Percentiles rank a stretch among this genome's conserved stretches.
These are phyloP conservation scores for Camellia oleifera DNA, from an alignment of 179 eudicot species.

Conservation along the genomic window DNA sequence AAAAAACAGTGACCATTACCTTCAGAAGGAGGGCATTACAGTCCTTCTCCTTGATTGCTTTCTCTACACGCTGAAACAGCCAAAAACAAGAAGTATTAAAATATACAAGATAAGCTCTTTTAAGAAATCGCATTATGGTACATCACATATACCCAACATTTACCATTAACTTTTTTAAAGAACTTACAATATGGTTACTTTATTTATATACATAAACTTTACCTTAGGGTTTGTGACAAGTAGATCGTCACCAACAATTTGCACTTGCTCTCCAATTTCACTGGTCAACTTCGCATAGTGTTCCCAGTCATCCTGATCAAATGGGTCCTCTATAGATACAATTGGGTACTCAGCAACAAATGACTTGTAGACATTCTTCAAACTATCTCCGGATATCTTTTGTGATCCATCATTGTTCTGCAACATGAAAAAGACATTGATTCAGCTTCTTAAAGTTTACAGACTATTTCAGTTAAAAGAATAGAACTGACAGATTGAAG, in stretches of 20 bases:
- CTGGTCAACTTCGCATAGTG: conserved; percentile 65
- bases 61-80: conserved; percentile 61
- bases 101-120: background rate
- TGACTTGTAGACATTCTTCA: conserved; percentile 76
- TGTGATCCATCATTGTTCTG: conserved; percentile 80
- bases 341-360: conserved; percentile 74
- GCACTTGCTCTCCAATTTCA: conserved; percentile 66
- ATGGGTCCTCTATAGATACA: conserved; percentile 84
- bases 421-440: conserved; percentile 9
- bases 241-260: conserved; percentile 83
- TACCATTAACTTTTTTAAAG: background rate
- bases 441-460: conserved; percentile 10
- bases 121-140: background rate
- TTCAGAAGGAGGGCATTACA: conserved; percentile 93
- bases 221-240: conserved; percentile 90
- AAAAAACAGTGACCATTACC: conserved; percentile 30
- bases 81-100: background rate
- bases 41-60: conserved; percentile 66
- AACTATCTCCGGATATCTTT: conserved; percentile 66
- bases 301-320: conserved; percentile 89
- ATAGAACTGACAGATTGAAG: background rate
- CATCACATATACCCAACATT: background rate
- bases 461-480: background rate
- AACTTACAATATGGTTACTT: background rate
- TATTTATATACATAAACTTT: background rate